phyloP scores from a whole-genome alignment of 495 filamentous ascomycete species.

The Hypoxylon perforatum region DNA sequence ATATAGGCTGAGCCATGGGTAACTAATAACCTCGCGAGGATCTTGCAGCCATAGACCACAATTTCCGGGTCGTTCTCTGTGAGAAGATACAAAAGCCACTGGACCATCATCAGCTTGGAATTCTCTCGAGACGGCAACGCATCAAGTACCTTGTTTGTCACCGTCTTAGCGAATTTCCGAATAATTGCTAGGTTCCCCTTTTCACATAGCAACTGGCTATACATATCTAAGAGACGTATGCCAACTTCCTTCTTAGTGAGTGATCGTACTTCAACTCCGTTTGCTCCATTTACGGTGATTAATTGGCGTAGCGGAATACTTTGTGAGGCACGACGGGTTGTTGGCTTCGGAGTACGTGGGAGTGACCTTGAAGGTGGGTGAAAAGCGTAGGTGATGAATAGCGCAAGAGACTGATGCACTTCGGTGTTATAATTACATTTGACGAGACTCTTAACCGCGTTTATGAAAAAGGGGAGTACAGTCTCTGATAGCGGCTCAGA shows the following conservation, averaged over 20 bases:
- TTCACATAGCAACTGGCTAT: constrained; percentile 83
- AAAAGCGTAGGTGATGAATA: constrained; percentile 92
- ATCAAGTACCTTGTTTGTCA: constrained; percentile 88
- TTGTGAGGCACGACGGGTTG: constrained; percentile 47
- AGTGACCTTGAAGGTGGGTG: constrained; percentile 69
- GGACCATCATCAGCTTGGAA: constrained; percentile 54
- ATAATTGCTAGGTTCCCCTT: constrained; percentile 73
- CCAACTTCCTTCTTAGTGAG: constrained; percentile 73
- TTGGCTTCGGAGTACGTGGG: constrained; percentile 64
- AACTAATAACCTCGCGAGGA: constrained; percentile 86
- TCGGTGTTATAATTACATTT: constrained; percentile 83
- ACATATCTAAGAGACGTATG: constrained; percentile 80
- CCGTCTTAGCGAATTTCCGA: constrained; percentile 90
- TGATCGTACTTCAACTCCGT: constrained; percentile 24
- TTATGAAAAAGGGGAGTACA: constrained; percentile 77
- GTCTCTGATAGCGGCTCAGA: constrained; percentile 77
- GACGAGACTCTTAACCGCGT: constrained; percentile 79
- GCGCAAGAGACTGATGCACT: constrained; percentile 83
- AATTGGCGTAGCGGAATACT: constrained; percentile 47
- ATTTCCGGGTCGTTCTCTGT: constrained; percentile 87
- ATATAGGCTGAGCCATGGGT: constrained; percentile 81
- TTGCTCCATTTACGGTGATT: constrained; percentile 37
- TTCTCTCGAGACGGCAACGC: constrained; percentile 29
- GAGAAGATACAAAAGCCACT: constrained; percentile 96
- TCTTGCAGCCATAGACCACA: constrained; percentile 82